Base-by-base conservation (phyloP, 2,329 filamentous ascomycete species). In the Aspergillus sp. region DNA sequence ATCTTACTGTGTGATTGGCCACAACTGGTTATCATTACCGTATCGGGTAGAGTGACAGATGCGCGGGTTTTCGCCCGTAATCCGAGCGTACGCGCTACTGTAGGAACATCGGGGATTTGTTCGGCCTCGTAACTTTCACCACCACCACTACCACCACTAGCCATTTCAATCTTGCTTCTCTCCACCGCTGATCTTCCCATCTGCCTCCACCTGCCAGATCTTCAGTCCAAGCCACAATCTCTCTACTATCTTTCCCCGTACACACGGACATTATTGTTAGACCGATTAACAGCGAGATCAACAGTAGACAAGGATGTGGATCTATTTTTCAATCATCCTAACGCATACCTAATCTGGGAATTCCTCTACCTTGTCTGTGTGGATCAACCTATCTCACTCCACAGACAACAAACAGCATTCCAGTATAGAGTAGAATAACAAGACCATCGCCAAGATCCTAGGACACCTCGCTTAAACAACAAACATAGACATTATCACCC, bases 31-130 rank as follows among this genome's bases (percentile, higher is more conserved):
- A 49, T 49, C 47, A 8, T 27, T 17, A 10, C 47, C 47, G 23
- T 8, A 49, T 30, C 23, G 25, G 47, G 47, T 25, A 49, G 47
- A n/a, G 15, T 49, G 47, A 49, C 47, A 49, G 47, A 49, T 30
- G 47, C 23, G 15, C 47, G 47, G 47, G 47, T 32, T 27, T 8
- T 17, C 47, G 25, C 10, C 23, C 47, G 52, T 54, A 54, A 54
- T 54, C 23, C n/a, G 27, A 5, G 15, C 25, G 39, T 54, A 44
- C 39, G 52, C 52, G 38, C 52, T 54, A 54, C 52, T 44, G 52
- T 54, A 54, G 52, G 52, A 41, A 53, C 51, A 25, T 15, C 32
- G 21, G 36, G 11, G 27, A 36, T 21, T 27, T 21, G 41, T 44
- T 44, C n/a, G 17, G 44, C 23, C 47, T 32, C 25, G 47, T 49